Evolutionary conservation across 257 asterid species (phyloP).

Genomic region (Plectranthus barbatus): DNA sequence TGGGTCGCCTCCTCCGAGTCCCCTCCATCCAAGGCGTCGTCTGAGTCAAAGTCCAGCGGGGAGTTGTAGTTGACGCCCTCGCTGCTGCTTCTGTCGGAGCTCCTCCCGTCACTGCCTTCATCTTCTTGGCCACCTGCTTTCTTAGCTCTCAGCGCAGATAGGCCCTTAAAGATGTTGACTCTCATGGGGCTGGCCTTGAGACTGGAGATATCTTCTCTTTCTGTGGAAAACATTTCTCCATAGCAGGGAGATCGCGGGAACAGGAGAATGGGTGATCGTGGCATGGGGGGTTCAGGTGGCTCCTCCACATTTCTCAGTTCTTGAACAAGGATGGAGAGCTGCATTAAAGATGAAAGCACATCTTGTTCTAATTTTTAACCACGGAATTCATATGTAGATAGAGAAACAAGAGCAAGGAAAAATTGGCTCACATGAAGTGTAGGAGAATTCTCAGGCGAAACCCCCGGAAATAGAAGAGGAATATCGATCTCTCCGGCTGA

Average conservation of each 20-base stretch:
- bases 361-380: background rate
- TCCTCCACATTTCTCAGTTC: slow-evolving; percentile 35
- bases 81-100: slow-evolving; percentile 52
- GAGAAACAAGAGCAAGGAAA: background rate
- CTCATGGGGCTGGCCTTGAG: slow-evolving; percentile 35
- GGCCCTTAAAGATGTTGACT: slow-evolving; percentile 32
- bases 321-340: slow-evolving; percentile 43
- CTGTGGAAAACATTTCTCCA: slow-evolving; percentile 33
- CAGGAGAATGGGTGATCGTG: slow-evolving; percentile 18
- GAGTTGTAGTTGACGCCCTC: slow-evolving; percentile 35
- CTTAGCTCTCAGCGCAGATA: slow-evolving; percentile 34
- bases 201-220: slow-evolving; percentile 27
- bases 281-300: slow-evolving; percentile 24
- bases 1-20: slow-evolving; percentile 31
- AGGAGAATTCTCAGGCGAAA: background rate
- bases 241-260: slow-evolving; percentile 44
- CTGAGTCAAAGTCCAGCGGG: slow-evolving; percentile 42
- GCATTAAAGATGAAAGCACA: slow-evolving; percentile 13
- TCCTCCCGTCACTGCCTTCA: slow-evolving; percentile 55
- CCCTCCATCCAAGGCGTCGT: slow-evolving; percentile 31
- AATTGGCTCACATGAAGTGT: slow-evolving; percentile 41
- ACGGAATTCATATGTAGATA: too few relatives aligned
- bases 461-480: slow-evolving; percentile 30
- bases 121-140: slow-evolving; percentile 35
- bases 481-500: slow-evolving; percentile 29